Base-by-base conservation (phyloP, 2,329 filamentous ascomycete species). In the Pseudogymnoascus sp. region DNA sequence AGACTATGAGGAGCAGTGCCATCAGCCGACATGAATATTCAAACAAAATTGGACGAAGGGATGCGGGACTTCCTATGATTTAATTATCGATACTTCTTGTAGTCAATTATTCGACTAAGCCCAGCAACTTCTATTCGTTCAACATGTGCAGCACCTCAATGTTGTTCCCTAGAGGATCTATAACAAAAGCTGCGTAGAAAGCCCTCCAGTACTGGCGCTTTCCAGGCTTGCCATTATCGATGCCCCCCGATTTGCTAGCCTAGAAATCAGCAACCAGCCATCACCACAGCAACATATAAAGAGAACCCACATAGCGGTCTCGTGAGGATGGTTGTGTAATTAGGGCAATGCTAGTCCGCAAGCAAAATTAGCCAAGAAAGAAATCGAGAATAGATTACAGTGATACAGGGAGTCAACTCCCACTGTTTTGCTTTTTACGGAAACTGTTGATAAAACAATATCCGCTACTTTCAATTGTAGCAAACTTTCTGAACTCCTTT, bases 281-380 rank as follows among this genome's bases (percentile, higher is more conserved):
- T 15, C 19, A 47, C 6, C 21, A 63, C 19, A 50, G 23, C n/a
- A 23, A 33, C 21, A 60, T 21, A 63, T 26, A 28, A 57, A 3
- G 38, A 31, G 42, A 17, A 23, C 65, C 62, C 19, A 69, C 67
- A 69, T 8, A 4, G 67, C 67, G 63, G 23, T 61, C 10, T 19
- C 38, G 74, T 75, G 67, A 79, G 78, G 47, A 79, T 71, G 40
- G 73, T 67, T 35, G 8, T 74, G 69, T 1, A 69, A 65, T 62
- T 76, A 76, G 9, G 71, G 62, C 0, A 75, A 75, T 44, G 9
- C 40, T 2, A 26, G 42, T 26, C 17, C 19, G 17, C 40, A 13
- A 23, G 10, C 2, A n/a, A n/a, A n/a, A n/a, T n/a, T n/a, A n/a
- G n/a, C n/a, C n/a, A n/a, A n/a, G n/a, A n/a, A n/a, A n/a, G n/a